phyloP scores from a whole-genome alignment of 2,329 filamentous ascomycete species.

The Camillea tinctor region DNA sequence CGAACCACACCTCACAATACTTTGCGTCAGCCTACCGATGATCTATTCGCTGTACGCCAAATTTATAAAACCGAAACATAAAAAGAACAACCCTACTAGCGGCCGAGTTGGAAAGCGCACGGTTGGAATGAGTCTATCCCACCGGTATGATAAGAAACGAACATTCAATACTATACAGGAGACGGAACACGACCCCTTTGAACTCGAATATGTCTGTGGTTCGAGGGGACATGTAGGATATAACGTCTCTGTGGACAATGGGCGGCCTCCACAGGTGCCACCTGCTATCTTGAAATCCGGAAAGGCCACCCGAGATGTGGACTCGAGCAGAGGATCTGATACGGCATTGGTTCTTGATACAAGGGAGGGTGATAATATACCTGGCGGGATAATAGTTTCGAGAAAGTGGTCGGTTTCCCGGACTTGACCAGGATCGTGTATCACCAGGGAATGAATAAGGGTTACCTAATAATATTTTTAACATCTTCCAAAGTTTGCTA shows the following conservation, averaged over 20 bases:
- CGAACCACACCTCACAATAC: constrained; percentile 16
- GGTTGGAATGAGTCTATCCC: constrained; percentile 5
- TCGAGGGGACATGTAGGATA: constrained; percentile 5
- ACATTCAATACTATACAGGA: constrained; percentile 13
- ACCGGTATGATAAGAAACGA: constrained; percentile 9
- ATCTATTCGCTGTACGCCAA: constrained; percentile 15
- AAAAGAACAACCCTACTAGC: background rate
- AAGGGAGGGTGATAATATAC: background rate
- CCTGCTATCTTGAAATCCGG: background rate
- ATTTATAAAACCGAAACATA: constrained; percentile 3
- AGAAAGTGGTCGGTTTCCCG: background rate
- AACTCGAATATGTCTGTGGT: constrained; percentile 12
- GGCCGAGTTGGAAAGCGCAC: constrained; percentile 1
- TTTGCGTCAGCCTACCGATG: constrained; percentile 24
- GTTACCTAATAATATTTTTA: too few relatives aligned
- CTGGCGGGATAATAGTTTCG: background rate
- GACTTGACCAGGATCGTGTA: background rate
- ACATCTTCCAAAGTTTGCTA: too few relatives aligned
- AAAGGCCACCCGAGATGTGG: constrained; percentile 3
- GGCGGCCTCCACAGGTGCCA: background rate
- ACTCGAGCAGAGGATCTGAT: constrained; percentile 7
- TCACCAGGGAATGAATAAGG: background rate
- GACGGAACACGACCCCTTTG: constrained; percentile 14
- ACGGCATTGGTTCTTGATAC: background rate
- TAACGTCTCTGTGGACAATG: constrained; percentile 13